Percentiles rank a stretch among this genome's conserved stretches.
Conservation (phyloP, 768 basidiomycete species). For the Kwoniella heveanensis region DNA sequence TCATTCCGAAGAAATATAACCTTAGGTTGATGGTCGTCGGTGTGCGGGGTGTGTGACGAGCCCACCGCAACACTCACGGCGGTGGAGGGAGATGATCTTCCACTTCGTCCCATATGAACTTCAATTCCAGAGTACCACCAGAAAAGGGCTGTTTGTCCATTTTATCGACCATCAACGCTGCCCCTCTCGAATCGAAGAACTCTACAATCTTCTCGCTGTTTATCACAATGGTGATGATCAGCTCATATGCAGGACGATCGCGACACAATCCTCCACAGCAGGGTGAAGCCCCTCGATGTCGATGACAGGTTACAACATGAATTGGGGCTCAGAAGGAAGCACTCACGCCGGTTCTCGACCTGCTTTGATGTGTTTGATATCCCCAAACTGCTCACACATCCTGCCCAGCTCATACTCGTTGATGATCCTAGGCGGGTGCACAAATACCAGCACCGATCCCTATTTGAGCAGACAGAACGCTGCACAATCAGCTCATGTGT, state of each 20-base stretch:
- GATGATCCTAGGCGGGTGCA: slow-evolving; percentile 71
- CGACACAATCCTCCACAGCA: neutral
- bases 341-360: slow-evolving; percentile 54
- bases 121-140: slow-evolving; percentile 85
- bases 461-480: slow-evolving; percentile 56
- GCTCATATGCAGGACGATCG: neutral
- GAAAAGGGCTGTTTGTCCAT: slow-evolving; percentile 75
- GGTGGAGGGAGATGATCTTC: slow-evolving; percentile 62
- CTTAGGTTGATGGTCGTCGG: too few relatives aligned
- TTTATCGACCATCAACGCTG: slow-evolving; percentile 75
- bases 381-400: slow-evolving; percentile 85
- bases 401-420: slow-evolving; percentile 83
- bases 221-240: neutral
- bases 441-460: slow-evolving; percentile 77
- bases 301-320: too few relatives aligned
- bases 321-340: slow-evolving; percentile 60
- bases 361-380: slow-evolving; percentile 77
- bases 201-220: slow-evolving; percentile 86
- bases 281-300: slow-evolving; percentile 1
- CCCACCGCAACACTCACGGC: slow-evolving; percentile 49
- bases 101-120: slow-evolving; percentile 78
- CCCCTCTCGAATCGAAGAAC: slow-evolving; percentile 79
- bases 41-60: too few relatives aligned
- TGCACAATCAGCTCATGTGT: neutral
- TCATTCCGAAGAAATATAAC: too few relatives aligned